These are phyloP conservation scores for Epichloe uncinata DNA, from an alignment of 2,329 filamentous ascomycete genomes.

Conservation along the genomic window DNA sequence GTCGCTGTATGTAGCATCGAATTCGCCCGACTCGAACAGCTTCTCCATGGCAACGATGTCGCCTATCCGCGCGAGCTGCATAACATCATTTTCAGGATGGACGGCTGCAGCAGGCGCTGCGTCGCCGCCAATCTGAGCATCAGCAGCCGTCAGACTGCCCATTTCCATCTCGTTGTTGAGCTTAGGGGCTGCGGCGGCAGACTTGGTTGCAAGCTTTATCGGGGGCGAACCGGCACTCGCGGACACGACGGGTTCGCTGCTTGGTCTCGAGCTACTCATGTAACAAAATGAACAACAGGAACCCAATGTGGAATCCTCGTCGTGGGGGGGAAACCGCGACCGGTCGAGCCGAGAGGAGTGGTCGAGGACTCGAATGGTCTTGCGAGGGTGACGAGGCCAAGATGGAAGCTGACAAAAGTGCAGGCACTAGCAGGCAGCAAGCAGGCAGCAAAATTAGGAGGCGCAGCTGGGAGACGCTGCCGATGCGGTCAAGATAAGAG, in stretches of 20 bases:
- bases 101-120: constrained; percentile 4
- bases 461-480: neutral
- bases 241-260: constrained; percentile 23
- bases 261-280: constrained; percentile 30
- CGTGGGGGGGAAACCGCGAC: neutral
- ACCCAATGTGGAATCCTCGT: neutral
- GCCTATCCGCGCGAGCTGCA: constrained; percentile 85
- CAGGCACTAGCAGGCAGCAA: neutral
- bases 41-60: constrained; percentile 79
- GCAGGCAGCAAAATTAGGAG: neutral
- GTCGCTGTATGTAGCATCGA: constrained; percentile 71
- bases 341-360: neutral
- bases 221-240: constrained; percentile 24
- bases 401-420: neutral
- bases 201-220: constrained; percentile 42
- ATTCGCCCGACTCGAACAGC: constrained; percentile 72
- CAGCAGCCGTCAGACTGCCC: constrained; percentile 32
- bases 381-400: neutral
- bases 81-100: constrained; percentile 59
- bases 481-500: neutral
- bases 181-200: constrained; percentile 37
- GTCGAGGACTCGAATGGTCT: neutral
- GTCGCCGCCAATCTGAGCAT: constrained; percentile 7
- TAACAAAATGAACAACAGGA: neutral
- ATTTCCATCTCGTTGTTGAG: constrained; percentile 45